Base-by-base conservation (phyloP, 306 rosid species). In the Prunus armeniaca region DNA sequence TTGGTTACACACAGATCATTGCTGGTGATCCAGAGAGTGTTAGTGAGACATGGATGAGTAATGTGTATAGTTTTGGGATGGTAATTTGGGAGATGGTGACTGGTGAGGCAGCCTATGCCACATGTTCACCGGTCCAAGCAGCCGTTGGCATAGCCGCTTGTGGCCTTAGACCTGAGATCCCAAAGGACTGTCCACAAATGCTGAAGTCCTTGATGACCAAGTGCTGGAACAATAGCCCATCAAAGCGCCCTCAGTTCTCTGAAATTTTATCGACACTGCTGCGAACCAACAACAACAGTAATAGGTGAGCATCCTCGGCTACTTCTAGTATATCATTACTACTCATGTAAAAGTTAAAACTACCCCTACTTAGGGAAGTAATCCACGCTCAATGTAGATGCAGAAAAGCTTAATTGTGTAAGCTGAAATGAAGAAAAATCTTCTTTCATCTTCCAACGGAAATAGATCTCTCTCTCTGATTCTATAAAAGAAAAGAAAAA, bases 91-190 rank as follows among this genome's bases (percentile, higher is more conserved):
- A 95, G 79, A 90, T 95, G 93, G 92, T 95, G 74, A 82, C 91
- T 3, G 93, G 99, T n/a, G 99, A 95, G 73, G 93, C 89, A 24
- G 97, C 99, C 5, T 95, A 90, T 76, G 81, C 91, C 18, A 81
- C 97, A 38, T 89, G 80, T 80, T 95, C 99, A 64, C 98, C 98
- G 3, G 97, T 95, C 62, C 97, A 95, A 71, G 98, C 97, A 10
- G 98, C 97, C 13, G 98, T 95, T 3, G 97, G 97, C 4, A 92
- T 95, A 71, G 98, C 97, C n/a, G 97, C 98, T 9, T 95, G 97
- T 83, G 98, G 97, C 73, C 96, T 95, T 61, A 89, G 97, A 84
- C 98, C 98, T 57, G 97, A 95, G 47, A 89, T 95, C 71, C 98
- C 97, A 3, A 95, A 87, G 78, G 97, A 95, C 82, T 92, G 97